Base-by-base conservation (phyloP, 2,329 filamentous ascomycete genomes). In the Neopestalotiopsis sp. region DNA sequence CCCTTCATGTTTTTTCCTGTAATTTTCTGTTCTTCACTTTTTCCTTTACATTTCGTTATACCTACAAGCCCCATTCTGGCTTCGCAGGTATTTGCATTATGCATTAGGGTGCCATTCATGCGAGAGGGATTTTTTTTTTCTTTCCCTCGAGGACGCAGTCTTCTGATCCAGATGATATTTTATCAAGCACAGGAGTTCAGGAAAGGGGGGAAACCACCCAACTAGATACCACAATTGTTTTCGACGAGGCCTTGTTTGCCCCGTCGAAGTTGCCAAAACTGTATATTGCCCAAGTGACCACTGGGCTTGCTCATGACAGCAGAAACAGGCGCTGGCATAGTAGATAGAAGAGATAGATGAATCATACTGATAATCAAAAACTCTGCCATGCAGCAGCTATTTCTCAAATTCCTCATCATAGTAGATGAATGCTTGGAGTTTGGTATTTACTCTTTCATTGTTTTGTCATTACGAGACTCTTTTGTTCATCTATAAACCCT, bases 381-480 rank as follows among this genome's bases (percentile, higher is more conserved):
- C 34, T 10, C 10, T 38, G 34, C 34, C 34, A 38, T 38, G 34
- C 34, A 38, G 34, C 34, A 10, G 34, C 34, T 38, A 7, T 10
- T 10, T 38, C 34, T 38, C 34, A 28, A 28, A 28, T 28, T 10
- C 34, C 34, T 10, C 6, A 38, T 38, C 34, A 38, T 1, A 38
- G 34, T 10, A 10, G 7, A 12, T n/a, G 17, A 53, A 24, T 53
- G 20, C 6, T 53, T 20, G 5, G 45, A 53, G 17, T 24, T 53
- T 53, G 45, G 45, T 53, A 53, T 62, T 62, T 62, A 62, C 30
- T 62, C 6, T 62, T 17, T 64, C 30, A 45, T 34, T 49, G 24
- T 30, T 30, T 49, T 64, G 40, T 64, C 61, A 49, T 53, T 64
- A 45, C 40, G 42, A 32, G 20, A 53, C 61, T 49, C 61, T 40